These are phyloP conservation scores for Coniochaeta pulveracea DNA, from an alignment of 2,329 filamentous ascomycete species.

Conservation along the genomic window DNA sequence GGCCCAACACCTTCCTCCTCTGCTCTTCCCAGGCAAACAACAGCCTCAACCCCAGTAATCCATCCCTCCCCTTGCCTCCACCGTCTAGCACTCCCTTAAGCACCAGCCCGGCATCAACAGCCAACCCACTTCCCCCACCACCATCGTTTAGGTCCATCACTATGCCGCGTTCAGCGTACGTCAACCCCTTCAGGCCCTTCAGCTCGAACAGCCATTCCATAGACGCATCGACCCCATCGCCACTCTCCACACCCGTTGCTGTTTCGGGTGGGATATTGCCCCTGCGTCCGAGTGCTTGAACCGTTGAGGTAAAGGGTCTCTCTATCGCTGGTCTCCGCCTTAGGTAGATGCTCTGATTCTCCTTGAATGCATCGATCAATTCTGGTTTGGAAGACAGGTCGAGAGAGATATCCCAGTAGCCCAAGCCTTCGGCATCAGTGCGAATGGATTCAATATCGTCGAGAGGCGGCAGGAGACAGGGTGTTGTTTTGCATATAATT, in stretches of 20 bases:
- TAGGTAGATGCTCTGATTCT: conserved; percentile 64
- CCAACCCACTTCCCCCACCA: conserved; percentile 27
- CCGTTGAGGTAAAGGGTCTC: conserved; percentile 59
- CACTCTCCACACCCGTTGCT: conserved; percentile 17
- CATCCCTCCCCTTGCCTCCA: conserved; percentile 23
- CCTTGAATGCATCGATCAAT: conserved; percentile 52
- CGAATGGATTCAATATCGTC: conserved; percentile 47
- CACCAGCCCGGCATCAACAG: conserved; percentile 61
- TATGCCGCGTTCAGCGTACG: conserved; percentile 53
- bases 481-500: conserved; percentile 34
- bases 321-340: conserved; percentile 59
- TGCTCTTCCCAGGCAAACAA: conserved; percentile 46
- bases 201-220: conserved; percentile 69
- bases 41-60: conserved; percentile 35
- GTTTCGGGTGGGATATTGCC: background rate
- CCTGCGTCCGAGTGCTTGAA: conserved; percentile 54
- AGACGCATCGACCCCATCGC: conserved; percentile 25
- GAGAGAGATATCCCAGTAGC: conserved; percentile 73
- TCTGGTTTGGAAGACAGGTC: conserved; percentile 56
- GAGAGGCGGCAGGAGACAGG: conserved; percentile 54
- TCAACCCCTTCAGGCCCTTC: conserved; percentile 40
- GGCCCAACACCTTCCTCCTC: conserved; percentile 17
- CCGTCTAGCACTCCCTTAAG: conserved; percentile 39
- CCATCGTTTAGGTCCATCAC: conserved; percentile 41
- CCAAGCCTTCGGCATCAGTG: conserved; percentile 48